A percentile compares a stretch with the other conserved stretches of the same genome.
These are phyloP conservation scores for Teratosphaeria zuluensis DNA, from an alignment of 2,329 filamentous ascomycete species.

Conservation along the genomic window DNA sequence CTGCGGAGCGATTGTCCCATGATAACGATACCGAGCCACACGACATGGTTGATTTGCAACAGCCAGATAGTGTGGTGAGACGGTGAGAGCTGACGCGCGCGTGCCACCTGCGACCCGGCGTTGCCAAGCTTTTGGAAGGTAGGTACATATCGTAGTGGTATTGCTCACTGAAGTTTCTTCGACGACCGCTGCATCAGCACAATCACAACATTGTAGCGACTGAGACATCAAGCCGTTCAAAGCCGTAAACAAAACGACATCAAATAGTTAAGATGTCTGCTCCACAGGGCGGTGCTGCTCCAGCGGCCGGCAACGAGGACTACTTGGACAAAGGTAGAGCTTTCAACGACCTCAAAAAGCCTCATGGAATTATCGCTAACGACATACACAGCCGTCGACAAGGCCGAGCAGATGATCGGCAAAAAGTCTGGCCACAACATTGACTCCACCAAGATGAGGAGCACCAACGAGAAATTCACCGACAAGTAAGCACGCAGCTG, in stretches of 20 bases:
- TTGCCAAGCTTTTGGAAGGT: neutral
- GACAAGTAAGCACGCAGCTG: neutral
- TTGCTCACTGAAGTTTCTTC: neutral
- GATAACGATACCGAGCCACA: neutral
- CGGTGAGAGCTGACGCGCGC: neutral
- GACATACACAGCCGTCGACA: conserved; percentile 2
- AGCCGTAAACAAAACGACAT: neutral
- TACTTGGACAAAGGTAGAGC: neutral
- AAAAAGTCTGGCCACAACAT: conserved; percentile 7
- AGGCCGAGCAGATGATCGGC: conserved; percentile 7
- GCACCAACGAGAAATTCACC: conserved; percentile 11
- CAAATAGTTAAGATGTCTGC: neutral
- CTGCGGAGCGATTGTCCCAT: neutral
- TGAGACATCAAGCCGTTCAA: neutral
- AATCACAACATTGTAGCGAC: neutral
- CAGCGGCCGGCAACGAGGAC: neutral
- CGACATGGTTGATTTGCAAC: neutral
- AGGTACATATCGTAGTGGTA: neutral
- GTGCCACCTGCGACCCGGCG: neutral
- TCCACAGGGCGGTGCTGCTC: neutral
- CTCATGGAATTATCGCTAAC: neutral
- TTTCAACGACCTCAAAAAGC: neutral
- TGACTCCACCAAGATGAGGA: conserved; percentile 7
- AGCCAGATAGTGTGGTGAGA: neutral
- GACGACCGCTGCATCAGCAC: neutral